Evolutionary conservation across 192 early-diverging fungal genomes (phyloP).

Genomic region (Coemansia sp.): DNA sequence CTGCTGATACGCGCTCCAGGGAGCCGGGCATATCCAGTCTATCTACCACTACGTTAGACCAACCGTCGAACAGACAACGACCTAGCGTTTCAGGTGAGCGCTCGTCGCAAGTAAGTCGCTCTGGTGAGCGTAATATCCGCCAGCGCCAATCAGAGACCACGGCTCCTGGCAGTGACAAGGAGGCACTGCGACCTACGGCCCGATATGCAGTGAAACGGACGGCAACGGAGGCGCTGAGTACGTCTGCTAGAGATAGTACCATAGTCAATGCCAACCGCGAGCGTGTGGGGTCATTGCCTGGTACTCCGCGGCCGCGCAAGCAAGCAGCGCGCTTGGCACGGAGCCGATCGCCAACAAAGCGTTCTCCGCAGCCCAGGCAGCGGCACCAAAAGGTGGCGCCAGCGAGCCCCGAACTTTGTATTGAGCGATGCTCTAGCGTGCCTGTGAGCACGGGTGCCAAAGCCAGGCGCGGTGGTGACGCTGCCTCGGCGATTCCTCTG

Average conservation of each 20-base stretch:
- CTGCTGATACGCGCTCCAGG: background rate
- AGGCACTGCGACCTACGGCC: conserved; percentile 10
- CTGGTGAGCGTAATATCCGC: background rate
- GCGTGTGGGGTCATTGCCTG: conserved; percentile 47
- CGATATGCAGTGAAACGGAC: conserved; percentile 13
- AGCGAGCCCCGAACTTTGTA: background rate
- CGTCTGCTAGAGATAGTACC: conserved; percentile 25
- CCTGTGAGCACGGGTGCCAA: background rate
- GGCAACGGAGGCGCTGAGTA: conserved; percentile 5
- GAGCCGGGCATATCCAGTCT: background rate
- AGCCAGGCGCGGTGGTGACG: background rate
- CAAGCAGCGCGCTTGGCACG: background rate
- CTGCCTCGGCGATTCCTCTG: conserved; percentile 5
- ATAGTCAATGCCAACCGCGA: conserved; percentile 49
- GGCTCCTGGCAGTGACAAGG: background rate
- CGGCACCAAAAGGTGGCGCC: conserved; percentile 6
- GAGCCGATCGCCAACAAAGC: conserved; percentile 14
- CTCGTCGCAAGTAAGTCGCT: too few relatives aligned
- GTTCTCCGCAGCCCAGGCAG: conserved; percentile 9
- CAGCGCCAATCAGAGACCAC: background rate
- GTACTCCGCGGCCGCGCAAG: conserved; percentile 33
- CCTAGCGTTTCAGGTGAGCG: background rate
- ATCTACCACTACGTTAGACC: background rate
- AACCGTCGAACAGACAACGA: background rate
- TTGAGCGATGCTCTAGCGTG: conserved; percentile 20